Conservation (phyloP, 2,329 filamentous ascomycete species). For the Ambrosiella xylebori region DNA sequence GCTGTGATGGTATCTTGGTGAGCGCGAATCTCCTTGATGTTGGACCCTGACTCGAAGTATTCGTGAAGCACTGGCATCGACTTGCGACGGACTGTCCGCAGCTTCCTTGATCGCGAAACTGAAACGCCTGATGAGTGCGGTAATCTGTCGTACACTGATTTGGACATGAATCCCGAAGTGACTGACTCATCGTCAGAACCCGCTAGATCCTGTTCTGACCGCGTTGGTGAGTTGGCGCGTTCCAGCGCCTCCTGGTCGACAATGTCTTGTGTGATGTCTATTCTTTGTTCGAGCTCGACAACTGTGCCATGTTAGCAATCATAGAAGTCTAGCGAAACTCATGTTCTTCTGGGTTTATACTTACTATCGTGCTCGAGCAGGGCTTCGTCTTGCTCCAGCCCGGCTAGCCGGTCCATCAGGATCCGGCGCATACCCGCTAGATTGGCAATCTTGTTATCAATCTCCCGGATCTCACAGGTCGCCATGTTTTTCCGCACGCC, state of each 20-base stretch:
- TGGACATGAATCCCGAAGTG: constrained; percentile 63
- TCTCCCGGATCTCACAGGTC: constrained; percentile 85
- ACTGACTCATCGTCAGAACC: constrained; percentile 28
- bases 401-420: constrained; percentile 70
- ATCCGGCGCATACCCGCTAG: constrained; percentile 84
- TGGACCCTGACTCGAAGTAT: constrained; percentile 77
- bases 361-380: constrained; percentile 75
- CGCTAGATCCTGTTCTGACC: constrained; percentile 36
- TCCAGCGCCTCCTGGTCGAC: constrained; percentile 42
- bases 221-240: constrained; percentile 32
- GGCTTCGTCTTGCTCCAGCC: constrained; percentile 77
- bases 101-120: constrained; percentile 32
- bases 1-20: constrained; percentile 80
- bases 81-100: constrained; percentile 47
- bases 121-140: constrained; percentile 34
- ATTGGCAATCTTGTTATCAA: constrained; percentile 92
- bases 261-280: constrained; percentile 44
- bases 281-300: constrained; percentile 41
- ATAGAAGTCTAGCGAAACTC: not conserved
- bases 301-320: constrained; percentile 24
- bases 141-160: constrained; percentile 90
- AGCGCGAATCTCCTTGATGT: constrained; percentile 74
- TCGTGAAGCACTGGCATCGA: constrained; percentile 94
- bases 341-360: constrained; percentile 19
- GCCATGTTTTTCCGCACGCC: constrained; percentile 93